phyloP scores from a whole-genome alignment of 805 yeast species.

The Candida pini region DNA sequence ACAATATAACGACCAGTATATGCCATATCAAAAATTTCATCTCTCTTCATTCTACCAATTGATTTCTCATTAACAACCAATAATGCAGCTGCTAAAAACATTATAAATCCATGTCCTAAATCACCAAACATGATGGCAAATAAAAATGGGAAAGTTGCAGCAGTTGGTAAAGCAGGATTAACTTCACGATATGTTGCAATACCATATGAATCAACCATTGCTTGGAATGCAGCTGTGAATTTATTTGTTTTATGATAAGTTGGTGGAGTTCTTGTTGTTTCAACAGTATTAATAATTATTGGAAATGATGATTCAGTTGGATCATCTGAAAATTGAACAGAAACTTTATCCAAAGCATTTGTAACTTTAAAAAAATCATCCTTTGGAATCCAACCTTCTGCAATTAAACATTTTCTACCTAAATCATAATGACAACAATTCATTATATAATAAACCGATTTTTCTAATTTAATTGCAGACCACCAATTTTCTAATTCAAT shows the following conservation, averaged over 20 bases:
- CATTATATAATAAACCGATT: constrained; percentile 51
- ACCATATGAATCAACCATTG: constrained; percentile 94
- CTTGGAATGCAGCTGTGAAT: constrained; percentile 89
- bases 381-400: constrained; percentile 72
- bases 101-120: constrained; percentile 88
- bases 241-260: constrained; percentile 93
- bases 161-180: constrained; percentile 92
- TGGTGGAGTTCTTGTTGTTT: constrained; percentile 86
- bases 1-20: constrained; percentile 87
- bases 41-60: constrained; percentile 65
- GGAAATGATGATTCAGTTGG: constrained; percentile 25
- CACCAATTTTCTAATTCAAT: constrained; percentile 59
- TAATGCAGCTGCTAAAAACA: constrained; percentile 64
- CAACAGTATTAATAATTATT: constrained; percentile 44
- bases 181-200: constrained; percentile 90
- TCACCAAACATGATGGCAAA: constrained; percentile 99
- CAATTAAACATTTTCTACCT: constrained; percentile 59
- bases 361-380: constrained; percentile 45
- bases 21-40: constrained; percentile 96
- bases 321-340: constrained; percentile 18
- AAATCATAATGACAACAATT: constrained; percentile 66
- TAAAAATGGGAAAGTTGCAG: constrained; percentile 96
- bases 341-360: constrained; percentile 37
- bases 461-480: constrained; percentile 47
- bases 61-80: constrained; percentile 71